Evolutionary conservation across 2,329 filamentous ascomycete genomes (phyloP).

Genomic region (Alternaria triticimaculans): DNA sequence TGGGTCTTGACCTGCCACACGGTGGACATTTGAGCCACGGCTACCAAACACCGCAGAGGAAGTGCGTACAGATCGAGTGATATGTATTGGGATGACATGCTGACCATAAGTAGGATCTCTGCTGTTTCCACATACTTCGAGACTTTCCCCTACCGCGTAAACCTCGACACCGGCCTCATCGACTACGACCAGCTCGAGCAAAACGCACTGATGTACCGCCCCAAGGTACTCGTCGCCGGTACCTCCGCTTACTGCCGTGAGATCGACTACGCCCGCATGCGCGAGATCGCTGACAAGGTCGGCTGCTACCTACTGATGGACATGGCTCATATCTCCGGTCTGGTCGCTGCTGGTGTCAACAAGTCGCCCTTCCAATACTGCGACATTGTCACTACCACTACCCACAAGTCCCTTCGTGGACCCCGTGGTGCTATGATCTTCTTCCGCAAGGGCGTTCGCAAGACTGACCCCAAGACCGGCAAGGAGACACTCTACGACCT

Average conservation of each 20-base stretch:
- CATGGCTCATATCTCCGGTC: conserved; percentile 96
- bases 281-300: conserved; percentile 86
- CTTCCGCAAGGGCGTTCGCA: conserved; percentile 90
- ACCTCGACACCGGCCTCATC: conserved; percentile 89
- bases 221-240: conserved; percentile 93
- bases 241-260: conserved; percentile 95
- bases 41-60: conserved; percentile 94
- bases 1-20: conserved; percentile 95
- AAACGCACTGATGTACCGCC: conserved; percentile 85
- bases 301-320: conserved; percentile 93
- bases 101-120: conserved; percentile 71
- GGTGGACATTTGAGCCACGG: conserved; percentile 95
- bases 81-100: background rate
- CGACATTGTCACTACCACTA: conserved; percentile 97
- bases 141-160: conserved; percentile 90
- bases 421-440: conserved; percentile 98
- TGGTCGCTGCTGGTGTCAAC: conserved; percentile 90
- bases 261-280: conserved; percentile 94
- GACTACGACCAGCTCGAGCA: conserved; percentile 94
- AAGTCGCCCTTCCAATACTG: conserved; percentile 87
- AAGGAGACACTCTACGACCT: conserved; percentile 88
- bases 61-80: conserved; percentile 61
- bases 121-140: conserved; percentile 99
- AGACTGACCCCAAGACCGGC: conserved; percentile 82
- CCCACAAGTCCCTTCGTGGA: conserved; percentile 95